Conservation (phyloP, 805 yeast genomes). For the Candida pseudofarinosa region DNA sequence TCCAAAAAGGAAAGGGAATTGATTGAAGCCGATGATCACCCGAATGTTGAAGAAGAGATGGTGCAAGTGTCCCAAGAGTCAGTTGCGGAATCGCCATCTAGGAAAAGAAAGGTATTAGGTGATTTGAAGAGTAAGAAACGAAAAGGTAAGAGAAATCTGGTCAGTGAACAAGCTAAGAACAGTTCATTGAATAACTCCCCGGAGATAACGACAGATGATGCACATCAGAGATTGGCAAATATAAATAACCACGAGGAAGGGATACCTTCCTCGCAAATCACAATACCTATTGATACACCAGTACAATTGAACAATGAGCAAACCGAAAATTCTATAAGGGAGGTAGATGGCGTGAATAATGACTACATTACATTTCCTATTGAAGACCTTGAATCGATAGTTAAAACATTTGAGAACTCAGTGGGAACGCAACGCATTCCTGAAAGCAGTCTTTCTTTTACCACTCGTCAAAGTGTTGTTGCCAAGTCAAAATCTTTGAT, state of each 20-base stretch:
- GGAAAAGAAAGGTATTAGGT: conserved; percentile 1
- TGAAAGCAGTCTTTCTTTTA: conserved; percentile 16
- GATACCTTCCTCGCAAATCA: not conserved
- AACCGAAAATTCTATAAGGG: not conserved
- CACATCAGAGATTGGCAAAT: not conserved
- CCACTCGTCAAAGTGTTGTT: conserved; percentile 16
- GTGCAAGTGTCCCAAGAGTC: not conserved
- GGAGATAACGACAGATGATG: not conserved
- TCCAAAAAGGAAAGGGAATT: conserved; percentile 20
- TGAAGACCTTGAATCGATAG: conserved; percentile 13
- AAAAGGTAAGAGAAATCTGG: conserved; percentile 9
- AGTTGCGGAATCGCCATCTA: conserved; percentile 2
- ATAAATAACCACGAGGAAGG: not conserved
- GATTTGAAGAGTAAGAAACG: conserved; percentile 7
- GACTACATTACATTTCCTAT: conserved; percentile 22
- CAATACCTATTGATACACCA: not conserved
- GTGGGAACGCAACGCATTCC: conserved; percentile 10
- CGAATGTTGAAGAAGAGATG: conserved; percentile 3
- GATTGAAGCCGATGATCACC: conserved; percentile 4
- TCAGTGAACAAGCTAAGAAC: conserved; percentile 8
- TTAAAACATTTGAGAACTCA: conserved; percentile 6
- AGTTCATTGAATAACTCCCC: conserved; percentile 2
- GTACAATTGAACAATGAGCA: not conserved
- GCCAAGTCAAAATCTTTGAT: conserved; percentile 22
- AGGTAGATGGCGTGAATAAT: not conserved